These are phyloP conservation scores for Candida qinlingensis DNA, from an alignment of 805 yeast species.

Conservation along the genomic window DNA sequence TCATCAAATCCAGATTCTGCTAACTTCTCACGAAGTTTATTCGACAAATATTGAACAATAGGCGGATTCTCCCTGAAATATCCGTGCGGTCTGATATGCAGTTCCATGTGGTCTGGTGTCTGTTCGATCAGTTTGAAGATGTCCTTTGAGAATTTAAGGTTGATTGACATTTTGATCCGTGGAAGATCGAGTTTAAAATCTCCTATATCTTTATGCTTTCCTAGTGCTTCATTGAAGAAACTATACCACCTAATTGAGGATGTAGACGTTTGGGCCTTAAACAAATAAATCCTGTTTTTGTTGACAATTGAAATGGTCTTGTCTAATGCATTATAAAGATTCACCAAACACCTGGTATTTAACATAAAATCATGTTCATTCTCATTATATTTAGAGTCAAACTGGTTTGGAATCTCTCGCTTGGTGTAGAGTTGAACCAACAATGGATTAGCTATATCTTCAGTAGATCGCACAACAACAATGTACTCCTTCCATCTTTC, in stretches of 20 bases:
- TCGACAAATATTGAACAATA: slow-evolving; percentile 34
- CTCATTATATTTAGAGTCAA: slow-evolving; percentile 11
- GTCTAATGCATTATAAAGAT: slow-evolving; percentile 62
- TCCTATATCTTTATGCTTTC: slow-evolving; percentile 32
- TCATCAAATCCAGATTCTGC: slow-evolving; percentile 20
- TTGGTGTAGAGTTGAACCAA: slow-evolving; percentile 56
- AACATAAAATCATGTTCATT: slow-evolving; percentile 28
- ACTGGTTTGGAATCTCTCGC: slow-evolving; percentile 28
- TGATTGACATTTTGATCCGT: slow-evolving; percentile 22
- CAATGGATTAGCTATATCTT: slow-evolving; percentile 45
- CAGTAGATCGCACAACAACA: slow-evolving; percentile 66
- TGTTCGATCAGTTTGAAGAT: slow-evolving; percentile 8
- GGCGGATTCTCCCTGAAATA: slow-evolving; percentile 23
- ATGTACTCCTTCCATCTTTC: slow-evolving; percentile 81
- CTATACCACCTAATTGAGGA: slow-evolving; percentile 62
- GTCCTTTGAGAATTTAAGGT: slow-evolving; percentile 17
- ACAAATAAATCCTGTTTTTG: slow-evolving; percentile 39
- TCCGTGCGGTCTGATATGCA: slow-evolving; percentile 15
- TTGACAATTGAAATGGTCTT: slow-evolving; percentile 55
- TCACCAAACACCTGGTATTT: slow-evolving; percentile 32
- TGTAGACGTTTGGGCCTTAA: slow-evolving; percentile 47
- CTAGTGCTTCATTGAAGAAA: slow-evolving; percentile 46
- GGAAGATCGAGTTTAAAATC: slow-evolving; percentile 46
- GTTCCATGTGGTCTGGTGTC: neutral
- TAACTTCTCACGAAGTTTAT: slow-evolving; percentile 32